Conservation (phyloP, 2,329 filamentous ascomycete genomes). For the Beauveria pseudobassiana region DNA sequence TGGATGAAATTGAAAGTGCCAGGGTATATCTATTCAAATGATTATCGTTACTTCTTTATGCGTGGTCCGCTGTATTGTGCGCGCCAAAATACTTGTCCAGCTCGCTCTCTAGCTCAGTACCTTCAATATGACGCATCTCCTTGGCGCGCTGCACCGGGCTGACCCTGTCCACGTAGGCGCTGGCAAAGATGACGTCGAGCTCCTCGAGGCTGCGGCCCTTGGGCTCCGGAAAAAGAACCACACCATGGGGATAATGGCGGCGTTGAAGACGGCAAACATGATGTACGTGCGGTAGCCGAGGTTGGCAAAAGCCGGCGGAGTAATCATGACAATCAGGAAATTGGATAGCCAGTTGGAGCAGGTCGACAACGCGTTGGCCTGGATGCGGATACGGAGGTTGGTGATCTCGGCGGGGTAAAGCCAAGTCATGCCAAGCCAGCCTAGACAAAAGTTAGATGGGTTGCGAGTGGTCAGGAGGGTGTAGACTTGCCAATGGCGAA, state of each 20-base stretch:
- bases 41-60: neutral
- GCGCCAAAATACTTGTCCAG: constrained; percentile 22
- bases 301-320: constrained; percentile 49
- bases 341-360: constrained; percentile 54
- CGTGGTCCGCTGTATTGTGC: neutral
- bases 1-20: neutral
- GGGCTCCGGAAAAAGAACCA: constrained; percentile 47
- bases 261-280: constrained; percentile 46
- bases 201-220: constrained; percentile 54
- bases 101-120: constrained; percentile 20
- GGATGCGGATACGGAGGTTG: constrained; percentile 51
- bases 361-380: constrained; percentile 57
- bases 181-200: constrained; percentile 51
- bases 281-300: constrained; percentile 44
- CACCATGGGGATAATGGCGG: constrained; percentile 39
- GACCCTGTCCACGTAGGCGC: constrained; percentile 19
- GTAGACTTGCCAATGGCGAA: constrained; percentile 35
- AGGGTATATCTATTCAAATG: neutral
- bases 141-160: constrained; percentile 21
- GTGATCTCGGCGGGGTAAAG: constrained; percentile 55
- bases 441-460: constrained; percentile 24
- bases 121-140: constrained; percentile 21
- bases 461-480: no score
- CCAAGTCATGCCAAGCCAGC: constrained; percentile 56
- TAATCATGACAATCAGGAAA: constrained; percentile 61